A percentile compares a stretch with the other conserved stretches of the same genome.
Conservation (phyloP, 78 protist species). For the Dictyostelium intermedium region DNA sequence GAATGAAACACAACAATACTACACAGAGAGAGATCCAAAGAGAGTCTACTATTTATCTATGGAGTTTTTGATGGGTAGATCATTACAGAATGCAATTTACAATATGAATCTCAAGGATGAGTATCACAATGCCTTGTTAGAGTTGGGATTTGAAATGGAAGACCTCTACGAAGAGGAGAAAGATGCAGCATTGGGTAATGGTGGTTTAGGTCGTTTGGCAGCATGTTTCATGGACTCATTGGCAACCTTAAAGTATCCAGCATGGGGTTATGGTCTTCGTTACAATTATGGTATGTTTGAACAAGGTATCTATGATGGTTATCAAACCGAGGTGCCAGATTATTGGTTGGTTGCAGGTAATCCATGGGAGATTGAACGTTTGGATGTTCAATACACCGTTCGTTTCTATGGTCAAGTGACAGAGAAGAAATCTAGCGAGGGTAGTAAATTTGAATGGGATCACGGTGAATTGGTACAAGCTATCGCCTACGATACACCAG, state of each 20-base stretch:
- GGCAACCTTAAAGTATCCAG: constrained; percentile 94
- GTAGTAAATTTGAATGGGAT: constrained; percentile 84
- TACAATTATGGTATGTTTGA: constrained; percentile 97
- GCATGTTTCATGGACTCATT: constrained; percentile 94
- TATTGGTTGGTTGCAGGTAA: constrained; percentile 92
- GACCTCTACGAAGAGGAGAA: constrained; percentile 91
- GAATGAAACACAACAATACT: constrained; percentile 84
- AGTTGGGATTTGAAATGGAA: constrained; percentile 84
- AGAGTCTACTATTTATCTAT: constrained; percentile 94
- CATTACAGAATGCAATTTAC: constrained; percentile 88
- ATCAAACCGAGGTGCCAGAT: constrained; percentile 94
- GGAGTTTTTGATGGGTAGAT: constrained; percentile 95
- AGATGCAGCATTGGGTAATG: constrained; percentile 98
- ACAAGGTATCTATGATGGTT: constrained; percentile 93
- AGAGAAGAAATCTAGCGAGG: constrained; percentile 25
- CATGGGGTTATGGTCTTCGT: constrained; percentile 94
- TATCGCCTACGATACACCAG: constrained; percentile 86
- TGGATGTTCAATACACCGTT: constrained; percentile 86
- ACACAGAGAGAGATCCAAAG: constrained; percentile 80
- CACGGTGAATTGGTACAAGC: constrained; percentile 86
- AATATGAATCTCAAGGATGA: constrained; percentile 85
- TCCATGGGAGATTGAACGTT: constrained; percentile 94
- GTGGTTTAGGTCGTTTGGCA: constrained; percentile 97
- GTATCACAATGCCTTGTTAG: constrained; percentile 83
- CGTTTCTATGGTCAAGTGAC: constrained; percentile 86